Evolutionary conservation across 208 protist genomes (phyloP), one percentile per base, ranked within the genome.

Genomic region (Leishmania guyanensis): DNA sequence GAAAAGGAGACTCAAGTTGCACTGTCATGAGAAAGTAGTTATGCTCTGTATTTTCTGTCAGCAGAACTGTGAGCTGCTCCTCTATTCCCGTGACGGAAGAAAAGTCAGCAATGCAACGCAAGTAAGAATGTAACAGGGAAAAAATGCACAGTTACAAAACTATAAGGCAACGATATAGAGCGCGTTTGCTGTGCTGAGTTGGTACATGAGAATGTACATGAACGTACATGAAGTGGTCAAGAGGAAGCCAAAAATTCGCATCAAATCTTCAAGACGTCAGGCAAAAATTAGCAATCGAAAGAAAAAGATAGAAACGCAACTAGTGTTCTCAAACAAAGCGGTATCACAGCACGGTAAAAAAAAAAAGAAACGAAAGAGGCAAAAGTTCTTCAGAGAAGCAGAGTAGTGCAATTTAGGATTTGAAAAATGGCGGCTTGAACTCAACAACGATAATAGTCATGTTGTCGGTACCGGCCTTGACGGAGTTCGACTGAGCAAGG

Each of bases 391-490:
- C 8, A 74, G 16, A 5, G 4, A 70, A 69, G 69, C 50, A 80
- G 36, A 36, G n/a, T 16, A 36, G 48, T 53, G 14, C 43, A 5
- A 66, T 33, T 84, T 39, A 86, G 29, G 48, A 64, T 69, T 82
- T 82, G 66, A 94, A 91, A 89, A 96, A 98, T 17, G 85, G 80
- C 20, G 87, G 82, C 80, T 97, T 98, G 82, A 97, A 96, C 70
- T 96, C 82, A n/a, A 92, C 88, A 77, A 98, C 77, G 50, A 98
- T 91, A 72, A 98, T 93, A 20, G 95, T 95, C 91, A 97, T 97
- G 83, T 98, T 98, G 83, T 98, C 95, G 36, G 91, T 94, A 43
- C 91, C 89, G 10, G 89, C 86, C 36, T 83, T 79, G 48, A 86
- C 88, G 33, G 81, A 92, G 62, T 88, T 87, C 26, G 88, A 84